Evolutionary conservation across 768 basidiomycete species (phyloP).

Genomic region (Termitomyces sp.): DNA sequence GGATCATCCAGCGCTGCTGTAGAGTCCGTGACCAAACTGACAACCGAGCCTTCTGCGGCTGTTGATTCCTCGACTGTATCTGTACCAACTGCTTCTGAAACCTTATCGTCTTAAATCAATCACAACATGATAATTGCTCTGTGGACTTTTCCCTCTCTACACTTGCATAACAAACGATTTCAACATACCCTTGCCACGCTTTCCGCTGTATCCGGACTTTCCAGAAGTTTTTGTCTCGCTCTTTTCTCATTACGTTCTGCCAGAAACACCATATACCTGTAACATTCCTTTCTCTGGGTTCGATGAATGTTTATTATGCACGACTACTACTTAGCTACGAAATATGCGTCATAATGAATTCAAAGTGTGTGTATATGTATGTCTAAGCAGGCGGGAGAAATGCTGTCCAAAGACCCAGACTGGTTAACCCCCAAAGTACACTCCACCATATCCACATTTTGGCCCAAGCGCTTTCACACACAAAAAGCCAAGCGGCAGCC

Average conservation of each 20-base stretch:
- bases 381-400: slow-evolving; percentile 93
- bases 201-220: too few relatives aligned
- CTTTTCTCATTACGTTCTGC: not conserved
- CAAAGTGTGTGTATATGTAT: not conserved
- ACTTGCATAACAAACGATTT: not conserved
- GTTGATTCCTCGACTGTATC: not conserved
- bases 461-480: slow-evolving; percentile 34
- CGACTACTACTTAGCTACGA: not conserved
- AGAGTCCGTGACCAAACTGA: not conserved
- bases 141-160: not conserved
- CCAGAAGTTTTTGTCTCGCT: not conserved
- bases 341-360: not conserved
- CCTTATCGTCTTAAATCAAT: not conserved
- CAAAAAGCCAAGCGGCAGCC: slow-evolving; percentile 70
- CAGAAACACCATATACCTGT: not conserved
- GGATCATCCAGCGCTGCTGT: not conserved
- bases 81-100: not conserved
- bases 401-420: slow-evolving; percentile 73
- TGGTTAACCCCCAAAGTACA: slow-evolving; percentile 68
- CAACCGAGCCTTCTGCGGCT: not conserved
- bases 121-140: not conserved
- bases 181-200: too few relatives aligned
- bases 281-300: not conserved
- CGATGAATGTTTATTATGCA: not conserved
- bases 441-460: slow-evolving; percentile 76